Evolutionary conservation across 257 asterid genomes (phyloP), one percentile per base, ranked within the genome.

Genomic region (Echites panduratus): DNA sequence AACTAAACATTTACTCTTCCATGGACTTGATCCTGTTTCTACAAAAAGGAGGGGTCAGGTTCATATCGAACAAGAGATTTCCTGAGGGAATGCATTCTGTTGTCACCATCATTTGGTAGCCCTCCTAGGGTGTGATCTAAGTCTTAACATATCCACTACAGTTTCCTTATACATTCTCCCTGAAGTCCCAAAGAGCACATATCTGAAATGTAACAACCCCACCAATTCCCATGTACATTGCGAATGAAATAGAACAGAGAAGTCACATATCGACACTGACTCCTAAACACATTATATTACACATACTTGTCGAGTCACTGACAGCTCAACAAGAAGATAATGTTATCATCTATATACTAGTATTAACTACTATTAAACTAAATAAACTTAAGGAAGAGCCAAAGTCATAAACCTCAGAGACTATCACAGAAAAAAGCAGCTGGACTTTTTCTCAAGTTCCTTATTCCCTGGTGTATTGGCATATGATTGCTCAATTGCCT

Each of bases 231-330:
- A 32, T 14, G 47, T 22, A 57, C 63, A 61, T 61, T 16, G 16
- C 24, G 16, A 32, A 9, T 16, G 19, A 32, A 62, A 35, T 24
- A 11, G 45, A 56, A 14, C 20, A 35, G 24, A 7, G 45, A 13
- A 17, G 20, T 58, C 20, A 26, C 64, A 10, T 26, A 57, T 38
- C 64, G 7, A 26, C 4, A 35, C 10, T 35, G 45, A 62, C 67
- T 63, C 48, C 49, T 14, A 63, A 63, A 63, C 27, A 38, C 68
- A 38, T 63, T 63, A 63, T 63, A 63, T 63, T 63, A 63, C 49
- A 63, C 17, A 14, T 35, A 63, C 27, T 38, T 63, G 68, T 3
- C 17, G 45, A 62, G 10, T 62, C 68, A 35, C 20, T 12, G 68
- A 19, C 68, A 63, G 48, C 48, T 17, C 68, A 63, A 32, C 14